Conservation (phyloP, 352 stramenopile genomes). For the Phytophthora ramorum region DNA sequence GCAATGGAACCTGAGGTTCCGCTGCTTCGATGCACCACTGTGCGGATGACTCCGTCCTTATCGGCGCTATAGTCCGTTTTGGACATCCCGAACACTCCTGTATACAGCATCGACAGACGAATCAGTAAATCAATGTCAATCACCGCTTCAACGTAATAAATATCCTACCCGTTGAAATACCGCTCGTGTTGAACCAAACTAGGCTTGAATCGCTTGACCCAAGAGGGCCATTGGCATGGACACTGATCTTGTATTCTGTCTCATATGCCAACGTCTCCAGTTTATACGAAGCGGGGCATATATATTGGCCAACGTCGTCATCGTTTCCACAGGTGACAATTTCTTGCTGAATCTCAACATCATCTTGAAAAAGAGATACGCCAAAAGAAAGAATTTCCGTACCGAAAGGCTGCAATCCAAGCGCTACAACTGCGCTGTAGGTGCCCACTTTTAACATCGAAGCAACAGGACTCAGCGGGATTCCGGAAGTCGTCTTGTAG, state of each 20-base stretch:
- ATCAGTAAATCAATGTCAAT: background rate
- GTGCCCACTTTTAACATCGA: constrained; percentile 42
- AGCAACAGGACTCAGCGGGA: constrained; percentile 32
- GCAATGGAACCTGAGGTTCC: constrained; percentile 41
- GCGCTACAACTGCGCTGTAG: constrained; percentile 44
- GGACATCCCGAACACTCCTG: constrained; percentile 31
- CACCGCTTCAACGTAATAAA: background rate
- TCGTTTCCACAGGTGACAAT: constrained; percentile 11
- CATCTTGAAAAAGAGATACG: constrained; percentile 20
- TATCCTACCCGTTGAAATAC: constrained; percentile 22
- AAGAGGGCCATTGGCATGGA: constrained; percentile 37
- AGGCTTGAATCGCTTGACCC: constrained; percentile 27
- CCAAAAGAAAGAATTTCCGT: constrained; percentile 50
- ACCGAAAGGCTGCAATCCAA: constrained; percentile 27
- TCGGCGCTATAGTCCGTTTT: constrained; percentile 21
- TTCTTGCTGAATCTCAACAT: background rate
- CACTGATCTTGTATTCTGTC: constrained; percentile 36
- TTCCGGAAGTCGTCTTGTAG: constrained; percentile 42
- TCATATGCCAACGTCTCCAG: constrained; percentile 15
- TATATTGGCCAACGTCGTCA: background rate
- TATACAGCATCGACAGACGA: background rate
- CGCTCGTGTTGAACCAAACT: constrained; percentile 25
- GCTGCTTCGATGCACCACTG: constrained; percentile 40
- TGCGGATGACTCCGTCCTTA: constrained; percentile 27
- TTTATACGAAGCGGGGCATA: constrained; percentile 30